These are phyloP conservation scores for Saksenaea vasiformis DNA, from an alignment of 371 early-diverging fungal species.

Conservation along the genomic window DNA sequence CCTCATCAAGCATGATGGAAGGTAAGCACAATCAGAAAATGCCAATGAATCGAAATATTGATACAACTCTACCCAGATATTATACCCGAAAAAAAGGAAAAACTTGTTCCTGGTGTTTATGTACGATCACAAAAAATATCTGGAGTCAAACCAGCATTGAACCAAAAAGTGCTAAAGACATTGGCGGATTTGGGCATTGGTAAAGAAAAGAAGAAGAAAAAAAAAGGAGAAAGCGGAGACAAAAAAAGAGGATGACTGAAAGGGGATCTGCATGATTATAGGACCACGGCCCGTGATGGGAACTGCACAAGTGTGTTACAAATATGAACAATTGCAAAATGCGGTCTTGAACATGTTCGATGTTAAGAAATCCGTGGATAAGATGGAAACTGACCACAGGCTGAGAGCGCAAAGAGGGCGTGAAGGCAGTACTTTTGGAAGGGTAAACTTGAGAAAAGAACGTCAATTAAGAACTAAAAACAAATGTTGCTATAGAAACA, in stretches of 20 bases:
- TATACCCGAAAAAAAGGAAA: conserved; percentile 56
- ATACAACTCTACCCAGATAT: conserved; percentile 25
- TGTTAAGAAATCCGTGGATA: conserved; percentile 79
- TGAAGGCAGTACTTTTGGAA: not conserved
- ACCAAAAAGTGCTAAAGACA: conserved; percentile 65
- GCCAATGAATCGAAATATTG: not conserved
- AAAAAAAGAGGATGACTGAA: conserved; percentile 2
- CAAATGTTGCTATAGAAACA: not conserved
- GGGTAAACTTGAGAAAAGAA: not conserved
- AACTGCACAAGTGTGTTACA: conserved; percentile 71
- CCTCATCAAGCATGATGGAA: conserved; percentile 31
- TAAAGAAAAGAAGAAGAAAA: conserved; percentile 18
- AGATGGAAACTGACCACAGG: conserved; percentile 69
- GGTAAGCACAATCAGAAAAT: conserved; percentile 14
- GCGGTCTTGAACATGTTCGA: conserved; percentile 77
- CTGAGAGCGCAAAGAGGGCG: conserved; percentile 5
- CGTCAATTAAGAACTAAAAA: not conserved
- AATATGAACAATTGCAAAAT: conserved; percentile 72
- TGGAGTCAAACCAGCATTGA: conserved; percentile 65
- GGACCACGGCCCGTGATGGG: conserved; percentile 80
- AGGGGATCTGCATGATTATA: conserved; percentile 14
- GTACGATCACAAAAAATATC: conserved; percentile 73
- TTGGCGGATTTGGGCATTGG: conserved; percentile 68
- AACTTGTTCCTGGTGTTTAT: conserved; percentile 76
- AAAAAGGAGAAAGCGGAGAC: not conserved